These are phyloP conservation scores for Cardamine resedifolia DNA, from an alignment of 345 rosid species.

Conservation along the genomic window DNA sequence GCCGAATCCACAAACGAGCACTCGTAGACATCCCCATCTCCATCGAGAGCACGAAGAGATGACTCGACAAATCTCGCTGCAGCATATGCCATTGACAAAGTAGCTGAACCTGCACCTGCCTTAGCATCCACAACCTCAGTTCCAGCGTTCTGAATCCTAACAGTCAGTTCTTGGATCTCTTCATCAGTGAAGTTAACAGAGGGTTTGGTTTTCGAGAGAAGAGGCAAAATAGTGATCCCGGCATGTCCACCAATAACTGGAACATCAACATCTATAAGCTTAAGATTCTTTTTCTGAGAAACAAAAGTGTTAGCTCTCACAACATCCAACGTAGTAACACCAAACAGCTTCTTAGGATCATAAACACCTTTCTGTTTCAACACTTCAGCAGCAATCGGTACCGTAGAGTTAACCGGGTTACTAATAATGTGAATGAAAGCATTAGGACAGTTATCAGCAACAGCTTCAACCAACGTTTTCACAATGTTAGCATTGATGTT, in stretches of 20 bases:
- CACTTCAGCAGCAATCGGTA: slow-evolving; percentile 90
- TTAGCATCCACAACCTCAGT: slow-evolving; percentile 97
- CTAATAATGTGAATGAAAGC: slow-evolving; percentile 92
- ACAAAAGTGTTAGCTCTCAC: slow-evolving; percentile 93
- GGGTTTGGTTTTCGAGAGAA: slow-evolving; percentile 79
- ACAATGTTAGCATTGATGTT: slow-evolving; percentile 88
- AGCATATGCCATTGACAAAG: slow-evolving; percentile 96
- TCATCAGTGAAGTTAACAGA: slow-evolving; percentile 67
- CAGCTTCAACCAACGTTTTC: slow-evolving; percentile 76
- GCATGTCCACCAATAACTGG: slow-evolving; percentile 97
- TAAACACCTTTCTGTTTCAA: slow-evolving; percentile 84
- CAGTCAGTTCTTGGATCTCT: slow-evolving; percentile 72
- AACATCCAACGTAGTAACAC: slow-evolving; percentile 89
- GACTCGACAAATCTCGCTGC: slow-evolving; percentile 97
- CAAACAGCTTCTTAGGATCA: slow-evolving; percentile 89
- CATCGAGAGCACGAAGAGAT: slow-evolving; percentile 90
- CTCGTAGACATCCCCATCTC: slow-evolving; percentile 85
- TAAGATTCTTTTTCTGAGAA: slow-evolving; percentile 81
- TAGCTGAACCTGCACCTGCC: slow-evolving; percentile 97
- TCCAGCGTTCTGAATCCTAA: slow-evolving; percentile 90
- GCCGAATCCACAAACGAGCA: slow-evolving; percentile 78
- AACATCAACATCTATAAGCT: slow-evolving; percentile 88
- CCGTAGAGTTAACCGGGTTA: slow-evolving; percentile 93
- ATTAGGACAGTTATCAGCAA: slow-evolving; percentile 84
- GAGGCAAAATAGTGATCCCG: slow-evolving; percentile 86